Evolutionary conservation across 2,329 filamentous ascomycete species (phyloP).

Genomic region (Dactylellina drechsleri): DNA sequence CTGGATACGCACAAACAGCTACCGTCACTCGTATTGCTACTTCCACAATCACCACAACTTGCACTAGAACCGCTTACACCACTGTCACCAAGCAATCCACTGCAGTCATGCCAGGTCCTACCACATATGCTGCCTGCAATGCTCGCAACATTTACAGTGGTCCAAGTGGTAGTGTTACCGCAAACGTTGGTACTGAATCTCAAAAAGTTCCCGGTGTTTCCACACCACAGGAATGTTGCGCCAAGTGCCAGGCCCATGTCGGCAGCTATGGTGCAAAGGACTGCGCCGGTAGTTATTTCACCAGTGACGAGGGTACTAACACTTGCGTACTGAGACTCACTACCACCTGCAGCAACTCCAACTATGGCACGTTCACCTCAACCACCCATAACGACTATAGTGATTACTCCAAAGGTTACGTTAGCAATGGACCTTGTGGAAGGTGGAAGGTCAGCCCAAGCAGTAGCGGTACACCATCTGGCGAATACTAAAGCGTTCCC

Average conservation of each 20-base stretch:
- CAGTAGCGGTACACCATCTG: background rate
- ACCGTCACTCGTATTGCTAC: constrained; percentile 17
- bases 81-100: constrained; percentile 28
- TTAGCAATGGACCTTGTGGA: constrained; percentile 51
- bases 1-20: constrained; percentile 2
- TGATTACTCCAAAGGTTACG: constrained; percentile 13
- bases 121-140: constrained; percentile 24
- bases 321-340: constrained; percentile 28
- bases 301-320: background rate
- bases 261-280: constrained; percentile 24
- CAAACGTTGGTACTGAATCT: background rate
- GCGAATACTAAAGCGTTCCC: too few species aligned
- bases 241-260: constrained; percentile 29
- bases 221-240: constrained; percentile 38
- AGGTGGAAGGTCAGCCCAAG: constrained; percentile 17
- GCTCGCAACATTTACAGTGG: constrained; percentile 32
- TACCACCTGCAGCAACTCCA: constrained; percentile 20
- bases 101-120: constrained; percentile 14
- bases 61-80: constrained; percentile 14
- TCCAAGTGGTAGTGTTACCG: constrained; percentile 40
- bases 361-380: constrained; percentile 10
- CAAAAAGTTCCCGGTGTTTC: constrained; percentile 13
- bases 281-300: constrained; percentile 40
- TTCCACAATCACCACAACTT: constrained; percentile 15
- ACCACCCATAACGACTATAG: background rate